Base-by-base conservation (phyloP, 768 basidiomycete species). In the Pleurotus tuber-regium region DNA sequence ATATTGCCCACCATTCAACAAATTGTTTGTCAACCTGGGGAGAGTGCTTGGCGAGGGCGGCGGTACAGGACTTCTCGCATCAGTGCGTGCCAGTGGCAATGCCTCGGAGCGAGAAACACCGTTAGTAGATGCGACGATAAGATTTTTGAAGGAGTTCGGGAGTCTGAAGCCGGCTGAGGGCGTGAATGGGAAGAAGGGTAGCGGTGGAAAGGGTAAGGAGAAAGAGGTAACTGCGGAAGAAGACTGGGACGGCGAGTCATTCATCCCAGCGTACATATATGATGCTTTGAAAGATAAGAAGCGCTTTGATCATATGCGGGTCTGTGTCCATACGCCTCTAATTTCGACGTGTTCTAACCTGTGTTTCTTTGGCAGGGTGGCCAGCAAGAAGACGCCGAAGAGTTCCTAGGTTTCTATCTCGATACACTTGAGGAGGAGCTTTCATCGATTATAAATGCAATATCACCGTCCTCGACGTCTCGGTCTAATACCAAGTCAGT, bases 341-440 rank as follows among this genome's bases (percentile, higher is more conserved):
- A 9, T 46, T 23, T 12, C 24, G 35, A 46, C 26, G 53, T 54
- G 52, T 19, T 21, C 28, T 51, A 35, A 56, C 26, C 46, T 43
- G 11, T 46, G 16, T 7, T 47, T 60, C 36, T 30, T 50, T 56
- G 26, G 38, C 57, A 92, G 82, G 84, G 90, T 30, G 94, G 94
- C 0, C 90, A 93, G 53, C 96, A 99, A 70, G 96, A 99, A 66
- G 96, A 99, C 53, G 96, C 95, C 8, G 95, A 99, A 67, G 96
- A 99, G 68, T 98, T 97, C 67, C 75, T 98, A n/a, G 96, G 96
- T 2, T 98, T 97, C 70, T 96, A 92, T 70, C 75, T 98, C 21
- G 93, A 98, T 60, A 90, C 93, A 0, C 72, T 99, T 4, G 92
- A 96, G 66, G 96, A 99, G 64, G 96, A 98, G 70, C 64, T 98